Base-by-base conservation (phyloP, 345 rosid genomes). In the Brassica incana region DNA sequence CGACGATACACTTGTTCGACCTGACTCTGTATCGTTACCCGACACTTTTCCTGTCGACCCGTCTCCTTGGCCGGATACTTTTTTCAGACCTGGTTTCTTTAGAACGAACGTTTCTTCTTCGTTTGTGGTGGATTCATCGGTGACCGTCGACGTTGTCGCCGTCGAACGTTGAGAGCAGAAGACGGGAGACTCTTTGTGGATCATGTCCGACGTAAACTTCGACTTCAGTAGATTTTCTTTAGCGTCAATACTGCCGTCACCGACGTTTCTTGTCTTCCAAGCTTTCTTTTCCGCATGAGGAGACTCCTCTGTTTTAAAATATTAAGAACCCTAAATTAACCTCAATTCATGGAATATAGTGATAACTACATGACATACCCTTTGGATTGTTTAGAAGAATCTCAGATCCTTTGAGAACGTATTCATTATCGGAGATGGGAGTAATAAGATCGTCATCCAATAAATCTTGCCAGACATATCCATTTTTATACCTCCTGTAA, bases 401-500 rank as follows among this genome's bases (percentile, higher is more conserved):
- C 65, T 85, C 77, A 45, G 94, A 90, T 79, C 97, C 96, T 85
- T 90, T 85, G 73, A 92, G 88, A 18, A 92, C 86, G 67, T 87
- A 92, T 82, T 90, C 96, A 12, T 85, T 89, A 72, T 90, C 92
- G 2, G 87, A 90, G 71, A 90, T 81, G 3, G 97, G 94, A 1
- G 88, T 88, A 61, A 92, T 87, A 35, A 92, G 92, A 81, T 92
- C 96, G 62, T 87, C 92, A 27, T 92, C 91, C 14, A 78, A 38
- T n/a, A 92, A 82, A 77, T 92, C 96, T 87, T 90, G 96, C 97
- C 97, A 92, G 14, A 90, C 87, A 58, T 84, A 92, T 23, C 90
- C 92, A 56, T 10, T 85, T 75, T 83, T 88, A 80, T 89, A 90
- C 77, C 87, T 88, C 88, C 97, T 92, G 67, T 63, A 10, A 27